These are phyloP conservation scores for Alternaria hordeiaustralica DNA, from an alignment of 2,329 filamentous ascomycete genomes.

Conservation along the genomic window DNA sequence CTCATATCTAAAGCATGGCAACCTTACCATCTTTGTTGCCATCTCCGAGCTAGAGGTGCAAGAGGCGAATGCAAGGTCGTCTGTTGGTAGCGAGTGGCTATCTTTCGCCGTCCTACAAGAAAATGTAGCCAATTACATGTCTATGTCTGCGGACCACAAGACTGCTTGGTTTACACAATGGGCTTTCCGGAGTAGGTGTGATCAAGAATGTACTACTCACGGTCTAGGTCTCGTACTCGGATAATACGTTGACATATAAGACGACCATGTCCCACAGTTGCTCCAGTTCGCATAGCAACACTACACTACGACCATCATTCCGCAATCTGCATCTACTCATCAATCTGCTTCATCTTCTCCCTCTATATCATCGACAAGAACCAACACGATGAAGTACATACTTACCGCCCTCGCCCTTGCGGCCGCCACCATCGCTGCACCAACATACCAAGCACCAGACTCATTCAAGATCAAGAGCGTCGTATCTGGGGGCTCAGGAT, in stretches of 20 bases:
- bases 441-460: conserved; percentile 26
- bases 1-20: conserved; percentile 22
- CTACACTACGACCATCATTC: neutral
- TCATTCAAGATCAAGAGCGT: conserved; percentile 43
- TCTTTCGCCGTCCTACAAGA: conserved; percentile 17
- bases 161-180: conserved; percentile 21
- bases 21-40: conserved; percentile 23
- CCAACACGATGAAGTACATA: conserved; percentile 34
- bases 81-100: conserved; percentile 25
- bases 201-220: conserved; percentile 15
- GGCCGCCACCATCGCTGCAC: conserved; percentile 27
- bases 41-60: conserved; percentile 15
- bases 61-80: conserved; percentile 17
- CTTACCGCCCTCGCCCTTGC: conserved; percentile 33
- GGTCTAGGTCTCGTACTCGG: conserved; percentile 32
- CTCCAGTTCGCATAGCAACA: conserved; percentile 8
- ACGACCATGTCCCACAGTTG: conserved; percentile 22
- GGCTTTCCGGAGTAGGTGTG: conserved; percentile 10
- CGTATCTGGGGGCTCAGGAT: conserved; percentile 43
- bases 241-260: conserved; percentile 36
- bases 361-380: neutral
- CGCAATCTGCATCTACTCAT: neutral
- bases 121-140: conserved; percentile 19
- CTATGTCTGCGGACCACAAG: conserved; percentile 19
- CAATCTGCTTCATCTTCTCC: neutral